phyloP scores from a whole-genome alignment of 1,284 basidiomycete species.

The Pascua sp. region DNA sequence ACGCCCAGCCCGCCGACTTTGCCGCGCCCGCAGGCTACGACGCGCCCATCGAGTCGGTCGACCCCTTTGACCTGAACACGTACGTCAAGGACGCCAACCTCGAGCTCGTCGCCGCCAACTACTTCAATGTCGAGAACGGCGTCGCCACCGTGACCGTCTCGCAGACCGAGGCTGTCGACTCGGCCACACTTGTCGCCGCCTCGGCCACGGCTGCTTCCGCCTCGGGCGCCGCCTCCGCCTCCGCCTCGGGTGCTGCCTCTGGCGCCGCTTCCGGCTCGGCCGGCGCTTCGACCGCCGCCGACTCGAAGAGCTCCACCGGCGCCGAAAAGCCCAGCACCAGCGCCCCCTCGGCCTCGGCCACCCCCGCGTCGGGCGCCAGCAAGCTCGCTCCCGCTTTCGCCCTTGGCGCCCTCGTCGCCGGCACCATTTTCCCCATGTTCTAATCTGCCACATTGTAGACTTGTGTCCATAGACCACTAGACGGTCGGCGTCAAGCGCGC shows the following conservation, averaged over 20 bases:
- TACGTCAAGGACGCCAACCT: conserved; percentile 42
- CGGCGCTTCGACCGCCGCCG: conserved; percentile 3
- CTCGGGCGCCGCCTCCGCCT: conserved; percentile 21
- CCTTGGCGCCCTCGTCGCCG: conserved; percentile 21
- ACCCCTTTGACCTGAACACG: conserved; percentile 54
- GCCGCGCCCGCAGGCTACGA: conserved; percentile 61
- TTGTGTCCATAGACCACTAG: no score
- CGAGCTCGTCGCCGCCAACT: conserved; percentile 54
- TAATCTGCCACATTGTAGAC: neutral
- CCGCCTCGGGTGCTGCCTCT: conserved; percentile 1
- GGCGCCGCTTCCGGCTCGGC: conserved; percentile 12
- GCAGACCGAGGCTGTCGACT: conserved; percentile 4
- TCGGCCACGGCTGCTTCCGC: conserved; percentile 34
- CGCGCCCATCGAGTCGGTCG: conserved; percentile 58
- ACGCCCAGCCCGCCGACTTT: conserved; percentile 52
- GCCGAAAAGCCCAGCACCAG: conserved; percentile 2
- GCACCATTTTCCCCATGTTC: conserved; percentile 24
- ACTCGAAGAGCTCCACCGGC: conserved; percentile 2
- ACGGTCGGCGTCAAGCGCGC: no score
- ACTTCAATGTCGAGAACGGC: conserved; percentile 72
- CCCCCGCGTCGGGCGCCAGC: conserved; percentile 9
- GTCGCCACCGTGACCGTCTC: conserved; percentile 52
- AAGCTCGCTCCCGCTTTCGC: conserved; percentile 10
- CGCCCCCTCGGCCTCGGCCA: conserved; percentile 5
- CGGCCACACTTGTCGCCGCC: conserved; percentile 14